Evolutionary conservation across 345 rosid genomes (phyloP), one percentile per base, ranked within the genome.

Genomic region (Streptanthus diversifolius): DNA sequence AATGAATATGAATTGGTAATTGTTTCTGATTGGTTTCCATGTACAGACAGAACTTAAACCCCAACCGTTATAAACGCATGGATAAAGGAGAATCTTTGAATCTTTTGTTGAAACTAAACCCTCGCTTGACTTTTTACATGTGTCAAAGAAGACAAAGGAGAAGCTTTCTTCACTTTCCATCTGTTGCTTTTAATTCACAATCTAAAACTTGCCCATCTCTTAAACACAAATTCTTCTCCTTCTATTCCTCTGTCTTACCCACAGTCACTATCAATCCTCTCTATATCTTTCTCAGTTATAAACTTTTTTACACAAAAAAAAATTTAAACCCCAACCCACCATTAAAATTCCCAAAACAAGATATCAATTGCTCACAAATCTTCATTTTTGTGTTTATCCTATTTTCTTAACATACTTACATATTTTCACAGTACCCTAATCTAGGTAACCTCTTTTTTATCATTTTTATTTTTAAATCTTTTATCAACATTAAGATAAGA

Each of bases 331-430:
- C 32, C 9, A 10, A 66, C 43, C 40, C 43, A 55, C 8, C 51
- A 56, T 53, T 15, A 32, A 25, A 55, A 3, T 55, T 56, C 49
- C 18, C 66, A 47, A 47, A 73, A 45, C 18, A 35, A 41, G 35
- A 25, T 52, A 74, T 74, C 72, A 32, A 43, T 56, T 66, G 14
- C 49, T 74, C 69, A 32, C 56, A 51, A 68, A 51, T 60, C 65
- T 35, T 61, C 48, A 51, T 75, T 21, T 32, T 60, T 68, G 68
- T 51, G 74, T 15, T 48, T 43, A 19, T 59, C n/a, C n/a, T n/a
- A n/a, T n/a, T n/a, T n/a, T n/a, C n/a, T n/a, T n/a, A n/a, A n/a
- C n/a, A n/a, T n/a, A n/a, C n/a, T n/a, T n/a, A n/a, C n/a, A n/a
- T n/a, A n/a, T n/a, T n/a, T n/a, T n/a, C n/a, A n/a, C n/a, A n/a